Base-by-base conservation (phyloP, 1,139 yeast species). In the Geotrichum histeridarum region DNA sequence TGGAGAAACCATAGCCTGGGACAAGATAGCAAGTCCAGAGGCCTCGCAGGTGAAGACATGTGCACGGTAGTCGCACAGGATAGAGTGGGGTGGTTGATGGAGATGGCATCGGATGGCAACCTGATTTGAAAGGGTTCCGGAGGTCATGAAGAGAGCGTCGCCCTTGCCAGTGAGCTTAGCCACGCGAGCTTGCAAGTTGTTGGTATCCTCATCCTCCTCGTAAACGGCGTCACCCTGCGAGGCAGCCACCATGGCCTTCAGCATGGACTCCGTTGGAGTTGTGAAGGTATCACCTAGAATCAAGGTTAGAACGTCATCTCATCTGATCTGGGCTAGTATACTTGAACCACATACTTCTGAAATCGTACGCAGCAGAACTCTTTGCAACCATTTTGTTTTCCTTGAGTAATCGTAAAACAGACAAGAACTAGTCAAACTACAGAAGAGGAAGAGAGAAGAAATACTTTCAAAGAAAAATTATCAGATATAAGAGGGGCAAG, bases 101-200 rank as follows among this genome's bases (percentile, higher is more conserved):
- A 91, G 74, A 61, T 86, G 88, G 8, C 90, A 77, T 65, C 97
- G 77, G 55, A 91, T 71, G 27, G 86, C 97, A 59, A 91, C 78
- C 72, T 91, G 98, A 70, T 91, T 91, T 37, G 95, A 85, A 73
- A 91, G 72, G 8, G 98, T 93, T 55, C 98, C 98, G 31, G 95
- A 85, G 14, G 83, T 87, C 69, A 95, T 89, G 71, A 79, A 91
- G 55, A 88, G 69, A 27, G 89, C 96, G 3, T 91, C 87, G 63
- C 83, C 89, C 67, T 86, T 88, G 42, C 96, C 96, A 9, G 95
- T 78, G 54, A 90, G 65, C 47, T 75, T 73, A 32, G 88, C 84
- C 57, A 91, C 83, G 58, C 80, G 79, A 18, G 70, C 67, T 68
- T 90, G 95, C 52, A 91, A 74, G 41, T 74, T 77, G 44, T 77